Evolutionary conservation across 2,329 filamentous ascomycete species (phyloP).

Genomic region (Venturia oleaginea): DNA sequence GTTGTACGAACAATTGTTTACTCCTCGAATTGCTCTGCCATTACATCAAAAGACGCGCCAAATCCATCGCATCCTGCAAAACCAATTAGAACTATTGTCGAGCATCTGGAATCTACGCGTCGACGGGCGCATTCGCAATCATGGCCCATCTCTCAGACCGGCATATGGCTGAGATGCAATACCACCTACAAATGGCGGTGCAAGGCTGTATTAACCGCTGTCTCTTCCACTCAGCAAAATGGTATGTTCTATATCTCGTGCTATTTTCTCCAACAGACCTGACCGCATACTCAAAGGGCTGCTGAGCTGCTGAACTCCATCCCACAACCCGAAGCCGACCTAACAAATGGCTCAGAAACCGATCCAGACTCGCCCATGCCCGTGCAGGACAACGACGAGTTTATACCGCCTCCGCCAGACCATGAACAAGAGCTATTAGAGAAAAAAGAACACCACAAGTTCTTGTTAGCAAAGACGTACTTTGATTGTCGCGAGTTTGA

Average conservation of each 20-base stretch:
- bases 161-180: slow-evolving; percentile 52
- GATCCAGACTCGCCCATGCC: slow-evolving; percentile 48
- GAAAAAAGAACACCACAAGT: slow-evolving; percentile 68
- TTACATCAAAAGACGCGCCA: background rate
- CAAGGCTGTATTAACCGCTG: slow-evolving; percentile 90
- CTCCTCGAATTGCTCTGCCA: background rate
- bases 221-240: slow-evolving; percentile 93
- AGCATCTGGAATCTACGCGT: background rate
- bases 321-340: slow-evolving; percentile 39
- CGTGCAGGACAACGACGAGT: slow-evolving; percentile 29
- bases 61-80: background rate
- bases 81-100: background rate
- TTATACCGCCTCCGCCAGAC: slow-evolving; percentile 44
- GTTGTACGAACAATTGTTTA: background rate
- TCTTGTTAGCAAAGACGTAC: slow-evolving; percentile 82
- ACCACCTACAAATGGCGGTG: slow-evolving; percentile 72
- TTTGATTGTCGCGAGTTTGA: slow-evolving; percentile 96
- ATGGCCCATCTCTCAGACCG: slow-evolving; percentile 26
- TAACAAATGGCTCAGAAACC: slow-evolving; percentile 45
- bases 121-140: background rate
- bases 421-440: slow-evolving; percentile 67
- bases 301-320: slow-evolving; percentile 88
- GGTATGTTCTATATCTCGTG: slow-evolving; percentile 43
- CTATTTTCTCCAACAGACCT: slow-evolving; percentile 15
- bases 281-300: slow-evolving; percentile 53